Conservation (phyloP, 257 asterid species). For the Oldenlandia corymbosa region DNA sequence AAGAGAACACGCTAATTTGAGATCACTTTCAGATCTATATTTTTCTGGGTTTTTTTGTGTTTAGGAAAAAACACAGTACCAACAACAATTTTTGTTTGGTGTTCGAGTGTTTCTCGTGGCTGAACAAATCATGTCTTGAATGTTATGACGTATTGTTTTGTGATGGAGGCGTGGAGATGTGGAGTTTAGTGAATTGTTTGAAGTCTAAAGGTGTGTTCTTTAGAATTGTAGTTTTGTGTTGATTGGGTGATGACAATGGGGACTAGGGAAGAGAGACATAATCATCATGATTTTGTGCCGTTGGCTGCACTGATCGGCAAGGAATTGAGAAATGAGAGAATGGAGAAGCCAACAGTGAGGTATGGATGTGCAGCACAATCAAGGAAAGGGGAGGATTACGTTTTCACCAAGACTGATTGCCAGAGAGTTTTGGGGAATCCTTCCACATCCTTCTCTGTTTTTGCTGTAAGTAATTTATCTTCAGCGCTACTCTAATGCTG, state of each 20-base stretch:
- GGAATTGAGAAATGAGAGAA: constrained; percentile 64
- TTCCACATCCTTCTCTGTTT: constrained; percentile 66
- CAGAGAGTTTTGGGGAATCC: constrained; percentile 66
- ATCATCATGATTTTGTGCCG: constrained; percentile 48
- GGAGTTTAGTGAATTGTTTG: neutral
- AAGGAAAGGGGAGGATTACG: constrained; percentile 76
- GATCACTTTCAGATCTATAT: constrained; percentile 56
- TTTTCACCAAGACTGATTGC: constrained; percentile 68
- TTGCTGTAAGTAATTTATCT: constrained; percentile 47
- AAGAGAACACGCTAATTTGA: constrained; percentile 24
- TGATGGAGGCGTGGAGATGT: constrained; percentile 14
- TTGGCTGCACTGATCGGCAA: constrained; percentile 60
- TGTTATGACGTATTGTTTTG: constrained; percentile 5
- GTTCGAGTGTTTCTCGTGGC: constrained; percentile 11
- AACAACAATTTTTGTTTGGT: constrained; percentile 2
- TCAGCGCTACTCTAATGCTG: neutral
- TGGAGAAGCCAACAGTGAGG: constrained; percentile 70
- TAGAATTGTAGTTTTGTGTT: neutral
- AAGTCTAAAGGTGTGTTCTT: constrained; percentile 3
- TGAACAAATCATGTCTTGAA: constrained; percentile 22
- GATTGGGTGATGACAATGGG: constrained; percentile 34
- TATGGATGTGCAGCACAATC: constrained; percentile 71
- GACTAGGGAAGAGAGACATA: constrained; percentile 53
- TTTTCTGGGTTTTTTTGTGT: constrained; percentile 12
- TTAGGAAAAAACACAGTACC: constrained; percentile 19